These are phyloP conservation scores for Cytospora leucostoma DNA, from an alignment of 2,329 filamentous ascomycete species.

Conservation along the genomic window DNA sequence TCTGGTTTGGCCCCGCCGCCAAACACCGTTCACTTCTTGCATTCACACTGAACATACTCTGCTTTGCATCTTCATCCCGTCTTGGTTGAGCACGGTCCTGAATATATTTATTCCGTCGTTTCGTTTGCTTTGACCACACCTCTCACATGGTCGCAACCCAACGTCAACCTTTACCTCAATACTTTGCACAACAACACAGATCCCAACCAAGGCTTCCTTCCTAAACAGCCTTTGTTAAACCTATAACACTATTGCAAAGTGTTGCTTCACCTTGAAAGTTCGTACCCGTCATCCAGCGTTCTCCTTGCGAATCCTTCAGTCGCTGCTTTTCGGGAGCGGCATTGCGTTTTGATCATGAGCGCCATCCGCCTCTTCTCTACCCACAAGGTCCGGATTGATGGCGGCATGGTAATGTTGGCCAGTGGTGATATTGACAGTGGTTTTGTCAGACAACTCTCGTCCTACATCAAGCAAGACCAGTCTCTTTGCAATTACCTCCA, in stretches of 20 bases:
- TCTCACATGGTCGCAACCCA: neutral
- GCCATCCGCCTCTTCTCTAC: neutral
- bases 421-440: neutral
- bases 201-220: neutral
- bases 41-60: neutral
- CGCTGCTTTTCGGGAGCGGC: neutral
- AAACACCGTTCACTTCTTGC: neutral
- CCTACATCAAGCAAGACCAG: neutral
- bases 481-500: neutral
- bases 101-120: neutral
- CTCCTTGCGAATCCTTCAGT: neutral
- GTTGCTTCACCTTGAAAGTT: neutral
- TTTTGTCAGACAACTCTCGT: neutral
- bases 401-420: neutral
- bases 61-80: neutral
- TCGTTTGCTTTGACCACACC: neutral
- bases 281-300: neutral
- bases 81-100: neutral
- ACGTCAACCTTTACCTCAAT: neutral
- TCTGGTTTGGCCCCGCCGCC: neutral
- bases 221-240: neutral
- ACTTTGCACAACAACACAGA: neutral
- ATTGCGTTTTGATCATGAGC: neutral
- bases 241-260: neutral
- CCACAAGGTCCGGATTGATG: neutral